Evolutionary conservation across 805 yeast species (phyloP), one percentile per base, ranked within the genome.

Genomic region (Candida succiphila): DNA sequence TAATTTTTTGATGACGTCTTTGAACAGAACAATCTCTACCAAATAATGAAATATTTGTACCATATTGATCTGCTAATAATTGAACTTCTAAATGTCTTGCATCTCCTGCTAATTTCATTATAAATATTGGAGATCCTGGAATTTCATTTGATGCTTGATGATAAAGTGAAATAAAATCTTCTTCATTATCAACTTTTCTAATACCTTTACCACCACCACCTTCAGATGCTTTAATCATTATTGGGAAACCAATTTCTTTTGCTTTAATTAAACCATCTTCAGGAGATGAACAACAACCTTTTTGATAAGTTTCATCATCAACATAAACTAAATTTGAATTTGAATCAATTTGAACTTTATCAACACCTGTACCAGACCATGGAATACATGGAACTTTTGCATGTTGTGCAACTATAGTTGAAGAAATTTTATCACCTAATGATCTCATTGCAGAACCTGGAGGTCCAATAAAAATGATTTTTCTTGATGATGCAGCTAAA

Each of bases 121-220:
- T 85, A 58, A 92, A 92, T 43, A 92, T 87, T 32, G 99, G 99
- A 37, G 97, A 92, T 42, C 99, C 98, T 19, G 99, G 98, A 34
- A 92, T 89, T 67, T 92, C 99, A 49, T 83, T 83, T 34, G 94
- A 85, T 30, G 96, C 98, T 67, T 92, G 99, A 46, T 78, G 77
- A 57, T 89, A 92, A 42, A 83, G 62, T 19, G 84, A 42, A 27
- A 68, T 51, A 45, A 92, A 92, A 49, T 87, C 83, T 42, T 75
- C 78, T 58, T 82, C 95, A 42, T 68, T 56, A 37, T 84, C 95
- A 43, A 87, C 97, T 63, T 87, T 87, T 68, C 99, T 81, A 60
- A 92, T 92, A 74, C 99, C 99, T 65, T 92, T 92, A 69, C 99
- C 99, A 66, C 99, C 99, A 63, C 99, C 99, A 69, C 99, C 99